Conservation (phyloP, 1,284 basidiomycete genomes). For the Pascua guehoae region DNA sequence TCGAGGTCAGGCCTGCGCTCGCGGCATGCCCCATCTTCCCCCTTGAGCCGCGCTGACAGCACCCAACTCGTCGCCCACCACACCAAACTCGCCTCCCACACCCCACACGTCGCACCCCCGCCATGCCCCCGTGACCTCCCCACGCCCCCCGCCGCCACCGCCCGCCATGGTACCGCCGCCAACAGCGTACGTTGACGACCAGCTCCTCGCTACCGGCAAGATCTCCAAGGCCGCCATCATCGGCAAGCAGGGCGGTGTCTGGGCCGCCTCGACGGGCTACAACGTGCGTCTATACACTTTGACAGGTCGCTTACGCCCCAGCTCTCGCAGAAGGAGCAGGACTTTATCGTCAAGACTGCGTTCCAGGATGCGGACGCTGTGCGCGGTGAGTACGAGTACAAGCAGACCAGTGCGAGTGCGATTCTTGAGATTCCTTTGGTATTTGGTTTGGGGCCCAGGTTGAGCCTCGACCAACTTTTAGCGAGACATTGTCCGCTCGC, state of each 20-base stretch:
- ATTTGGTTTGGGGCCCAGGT: no score
- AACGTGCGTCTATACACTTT: no score
- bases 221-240: slow-evolving; percentile 78
- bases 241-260: slow-evolving; percentile 78
- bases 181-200: slow-evolving; percentile 79
- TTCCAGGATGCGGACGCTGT: slow-evolving; percentile 55
- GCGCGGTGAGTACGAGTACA: slow-evolving; percentile 46
- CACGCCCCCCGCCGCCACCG: neutral
- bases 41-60: no score
- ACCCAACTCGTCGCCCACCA: no score
- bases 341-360: slow-evolving; percentile 57
- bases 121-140: no score
- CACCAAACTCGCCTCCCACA: no score
- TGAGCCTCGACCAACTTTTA: no score
- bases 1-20: no score
- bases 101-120: no score
- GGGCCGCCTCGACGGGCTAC: slow-evolving; percentile 75
- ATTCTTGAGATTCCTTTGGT: no score
- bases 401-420: neutral
- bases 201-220: slow-evolving; percentile 75
- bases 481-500: no score
- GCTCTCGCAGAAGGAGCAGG: slow-evolving; percentile 74
- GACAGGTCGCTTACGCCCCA: slow-evolving; percentile 44
- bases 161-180: neutral
- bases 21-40: no score